Evolutionary conservation across 208 protist genomes (phyloP).

Genomic region (Porcisia deanei): DNA sequence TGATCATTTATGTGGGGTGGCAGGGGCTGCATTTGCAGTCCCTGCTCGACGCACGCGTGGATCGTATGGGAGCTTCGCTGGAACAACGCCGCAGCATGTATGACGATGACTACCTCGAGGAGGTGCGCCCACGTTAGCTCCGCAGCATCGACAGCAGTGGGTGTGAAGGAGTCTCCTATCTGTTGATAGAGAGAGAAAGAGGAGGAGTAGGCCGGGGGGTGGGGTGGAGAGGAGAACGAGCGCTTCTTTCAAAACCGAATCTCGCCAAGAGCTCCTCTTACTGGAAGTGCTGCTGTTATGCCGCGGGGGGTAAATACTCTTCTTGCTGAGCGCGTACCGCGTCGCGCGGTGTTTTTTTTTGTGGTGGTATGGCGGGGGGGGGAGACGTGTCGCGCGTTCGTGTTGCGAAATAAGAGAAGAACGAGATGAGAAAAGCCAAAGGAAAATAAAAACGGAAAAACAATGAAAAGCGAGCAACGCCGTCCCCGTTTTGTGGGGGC

Average conservation of each 20-base stretch:
- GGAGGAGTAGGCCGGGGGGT: neutral
- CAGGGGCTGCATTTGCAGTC: constrained; percentile 58
- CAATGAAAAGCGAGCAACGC: no score
- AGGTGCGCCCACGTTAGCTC: constrained; percentile 63
- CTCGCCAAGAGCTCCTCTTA: neutral
- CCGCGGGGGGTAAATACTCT: neutral
- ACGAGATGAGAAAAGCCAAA: no score
- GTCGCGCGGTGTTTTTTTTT: neutral
- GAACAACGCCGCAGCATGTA: constrained; percentile 73
- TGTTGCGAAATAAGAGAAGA: neutral
- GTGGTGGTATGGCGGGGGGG: no score
- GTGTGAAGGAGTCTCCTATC: neutral
- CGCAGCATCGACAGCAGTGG: neutral
- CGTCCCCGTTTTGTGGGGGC: neutral
- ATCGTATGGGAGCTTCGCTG: constrained; percentile 58
- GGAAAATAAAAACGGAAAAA: no score
- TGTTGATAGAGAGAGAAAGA: neutral
- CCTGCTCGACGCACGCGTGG: constrained; percentile 60
- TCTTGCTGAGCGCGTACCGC: neutral
- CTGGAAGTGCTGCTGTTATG: neutral
- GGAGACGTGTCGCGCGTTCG: no score
- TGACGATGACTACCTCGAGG: constrained; percentile 83
- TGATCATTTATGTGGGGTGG: constrained; percentile 80
- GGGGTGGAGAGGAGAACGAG: neutral
- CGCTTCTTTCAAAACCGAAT: neutral